phyloP scores from a whole-genome alignment of 2,329 filamentous ascomycete species.

The Monilinia fructicola region DNA sequence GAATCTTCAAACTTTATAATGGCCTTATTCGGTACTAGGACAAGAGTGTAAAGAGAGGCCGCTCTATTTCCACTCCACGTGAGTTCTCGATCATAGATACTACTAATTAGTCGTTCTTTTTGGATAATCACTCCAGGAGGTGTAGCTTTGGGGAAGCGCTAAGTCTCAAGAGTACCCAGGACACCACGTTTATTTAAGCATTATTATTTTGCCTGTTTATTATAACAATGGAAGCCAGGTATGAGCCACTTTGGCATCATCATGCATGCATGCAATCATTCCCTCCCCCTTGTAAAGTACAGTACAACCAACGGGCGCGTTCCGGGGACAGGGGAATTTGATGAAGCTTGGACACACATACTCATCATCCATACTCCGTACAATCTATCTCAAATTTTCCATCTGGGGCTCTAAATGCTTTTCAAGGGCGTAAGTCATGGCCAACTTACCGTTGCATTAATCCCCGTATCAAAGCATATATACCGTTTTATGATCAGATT shows the following conservation, averaged over 20 bases:
- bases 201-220: constrained; percentile 22
- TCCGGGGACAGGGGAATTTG: constrained; percentile 22
- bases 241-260: constrained; percentile 31
- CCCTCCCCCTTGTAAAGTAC: constrained; percentile 14
- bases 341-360: constrained; percentile 28
- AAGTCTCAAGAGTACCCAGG: constrained; percentile 28
- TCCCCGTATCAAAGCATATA: background rate
- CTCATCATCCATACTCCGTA: constrained; percentile 14
- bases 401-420: background rate
- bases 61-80: too few relatives aligned
- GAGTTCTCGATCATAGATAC: too few relatives aligned
- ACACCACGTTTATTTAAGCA: constrained; percentile 31
- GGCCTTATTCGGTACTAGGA: too few relatives aligned
- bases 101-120: too few relatives aligned
- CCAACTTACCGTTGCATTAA: background rate
- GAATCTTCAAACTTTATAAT: background rate
- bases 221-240: constrained; percentile 25
- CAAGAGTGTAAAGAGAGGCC: too few relatives aligned
- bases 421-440: background rate
- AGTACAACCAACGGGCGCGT: constrained; percentile 16
- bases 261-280: constrained; percentile 33
- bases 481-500: background rate
- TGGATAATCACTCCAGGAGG: constrained; percentile 6
- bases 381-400: too few relatives aligned
- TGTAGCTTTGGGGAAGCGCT: constrained; percentile 16